These are phyloP conservation scores for Clitocybe nebularis DNA, from an alignment of 1,284 basidiomycete genomes.

Conservation along the genomic window DNA sequence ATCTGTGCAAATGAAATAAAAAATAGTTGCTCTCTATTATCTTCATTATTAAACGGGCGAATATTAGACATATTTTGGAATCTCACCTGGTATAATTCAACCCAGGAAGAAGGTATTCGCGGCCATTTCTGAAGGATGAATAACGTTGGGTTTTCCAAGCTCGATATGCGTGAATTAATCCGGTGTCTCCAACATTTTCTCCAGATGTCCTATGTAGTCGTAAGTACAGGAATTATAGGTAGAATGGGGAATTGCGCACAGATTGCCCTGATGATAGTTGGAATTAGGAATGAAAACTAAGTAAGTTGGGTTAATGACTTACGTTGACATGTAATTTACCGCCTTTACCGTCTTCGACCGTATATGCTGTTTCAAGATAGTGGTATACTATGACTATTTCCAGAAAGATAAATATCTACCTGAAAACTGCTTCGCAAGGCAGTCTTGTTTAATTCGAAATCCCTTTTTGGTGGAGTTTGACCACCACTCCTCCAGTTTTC, in stretches of 20 bases:
- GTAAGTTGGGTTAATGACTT: slow-evolving; percentile 26
- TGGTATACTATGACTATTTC: neutral
- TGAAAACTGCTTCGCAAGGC: slow-evolving; percentile 88
- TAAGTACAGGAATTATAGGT: slow-evolving; percentile 8
- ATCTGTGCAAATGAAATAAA: slow-evolving; percentile 82
- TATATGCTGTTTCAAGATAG: slow-evolving; percentile 53
- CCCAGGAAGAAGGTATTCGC: slow-evolving; percentile 79
- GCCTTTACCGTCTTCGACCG: slow-evolving; percentile 81
- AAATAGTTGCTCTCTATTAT: slow-evolving; percentile 81
- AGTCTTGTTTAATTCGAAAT: slow-evolving; percentile 82
- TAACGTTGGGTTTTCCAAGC: slow-evolving; percentile 79
- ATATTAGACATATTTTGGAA: neutral
- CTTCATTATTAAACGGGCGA: neutral
- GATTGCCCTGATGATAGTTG: slow-evolving; percentile 52
- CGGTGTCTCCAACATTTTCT: slow-evolving; percentile 88
- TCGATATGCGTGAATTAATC: slow-evolving; percentile 81
- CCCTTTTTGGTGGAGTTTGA: slow-evolving; percentile 78
- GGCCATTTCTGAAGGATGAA: slow-evolving; percentile 48
- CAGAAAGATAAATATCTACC: slow-evolving; percentile 31
- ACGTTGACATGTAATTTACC: slow-evolving; percentile 84
- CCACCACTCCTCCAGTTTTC: slow-evolving; percentile 89
- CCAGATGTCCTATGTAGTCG: slow-evolving; percentile 63
- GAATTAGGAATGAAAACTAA: slow-evolving; percentile 6
- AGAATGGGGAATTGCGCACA: slow-evolving; percentile 40
- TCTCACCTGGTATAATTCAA: slow-evolving; percentile 69